Evolutionary conservation across 2,329 filamentous ascomycete genomes (phyloP), one percentile per base, ranked within the genome.

Genomic region (Periconia macrospinosa): DNA sequence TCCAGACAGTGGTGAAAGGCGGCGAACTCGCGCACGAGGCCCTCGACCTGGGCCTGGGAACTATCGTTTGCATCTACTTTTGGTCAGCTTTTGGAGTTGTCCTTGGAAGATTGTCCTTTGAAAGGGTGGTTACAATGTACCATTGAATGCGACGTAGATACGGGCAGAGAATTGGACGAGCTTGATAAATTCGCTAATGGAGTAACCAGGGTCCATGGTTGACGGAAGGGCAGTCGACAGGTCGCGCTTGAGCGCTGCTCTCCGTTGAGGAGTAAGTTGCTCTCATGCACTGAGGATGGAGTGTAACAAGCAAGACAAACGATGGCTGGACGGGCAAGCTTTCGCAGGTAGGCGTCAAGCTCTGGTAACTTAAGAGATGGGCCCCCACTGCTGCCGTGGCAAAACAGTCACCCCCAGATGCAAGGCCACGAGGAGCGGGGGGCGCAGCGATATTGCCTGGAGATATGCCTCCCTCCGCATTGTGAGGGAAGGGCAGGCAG

Each of bases 101-200:
- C 3, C 20, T 5, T 27, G 23, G 23, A 27, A 27, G 23, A 27
- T 5, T 41, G 27, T 10, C 5, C n/a, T 8, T 41, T 30, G 23
- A 27, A 30, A 20, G 41, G 8, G 3, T 10, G 41, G 14, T 27
- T 27, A 8, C 37, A 40, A 57, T 53, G 47, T 59, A 66, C 68
- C 66, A 61, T 66, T 70, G 57, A 70, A 71, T 19, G 69, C 69
- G 13, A 69, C 50, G 49, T 71, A 71, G 17, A 71, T 54, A 18
- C 68, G 62, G 19, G 67, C 65, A 8, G 69, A 71, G 15, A 70
- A 45, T 48, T 71, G 66, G 13, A 71, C 52, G 23, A 71, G 50
- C 50, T 70, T 71, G 50, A 70, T 51, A 18, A 70, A 55, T 54
- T 71, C 68, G 10, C 63, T 58, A 5, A 67, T 68, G 49, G 64